A percentile compares a stretch with the other conserved stretches of the same genome.
Evolutionary conservation across 225 moss, liverwort and hornwort genomes (phyloP).

Genomic region (Ulota crispa): DNA sequence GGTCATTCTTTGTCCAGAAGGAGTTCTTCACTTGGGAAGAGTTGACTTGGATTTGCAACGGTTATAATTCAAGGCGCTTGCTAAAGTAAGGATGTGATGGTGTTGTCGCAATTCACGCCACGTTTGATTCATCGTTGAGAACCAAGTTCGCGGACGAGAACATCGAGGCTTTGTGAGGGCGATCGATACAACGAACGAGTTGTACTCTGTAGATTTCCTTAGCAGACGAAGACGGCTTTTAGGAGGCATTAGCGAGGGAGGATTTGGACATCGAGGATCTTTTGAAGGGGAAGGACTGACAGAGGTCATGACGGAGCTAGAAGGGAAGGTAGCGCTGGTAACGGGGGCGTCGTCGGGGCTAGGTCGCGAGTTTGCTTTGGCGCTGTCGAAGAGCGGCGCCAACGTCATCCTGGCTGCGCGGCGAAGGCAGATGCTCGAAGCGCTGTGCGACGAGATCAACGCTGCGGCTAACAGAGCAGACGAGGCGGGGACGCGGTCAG

Average conservation of each 20-base stretch:
- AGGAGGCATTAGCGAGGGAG: not conserved
- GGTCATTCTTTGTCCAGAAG: not conserved
- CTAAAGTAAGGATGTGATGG: not conserved
- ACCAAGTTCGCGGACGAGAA: not conserved
- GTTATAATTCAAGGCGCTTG: not conserved
- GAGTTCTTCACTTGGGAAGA: not conserved
- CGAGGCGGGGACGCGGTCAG: constrained; percentile 19
- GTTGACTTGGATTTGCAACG: not conserved
- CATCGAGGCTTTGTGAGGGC: not conserved
- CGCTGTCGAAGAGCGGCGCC: constrained; percentile 58
- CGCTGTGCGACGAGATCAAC: constrained; percentile 68
- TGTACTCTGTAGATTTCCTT: not conserved
- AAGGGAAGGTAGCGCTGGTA: constrained; percentile 69
- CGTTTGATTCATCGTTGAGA: not conserved
- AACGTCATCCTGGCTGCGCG: constrained; percentile 61
- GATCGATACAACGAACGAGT: not conserved
- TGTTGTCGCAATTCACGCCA: not conserved
- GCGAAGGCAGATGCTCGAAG: constrained; percentile 54
- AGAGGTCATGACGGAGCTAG: constrained; percentile 42
- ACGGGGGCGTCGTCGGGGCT: constrained; percentile 94
- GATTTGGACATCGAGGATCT: not conserved
- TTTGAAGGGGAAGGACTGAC: not conserved
- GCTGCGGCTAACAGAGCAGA: constrained; percentile 16
- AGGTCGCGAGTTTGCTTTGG: constrained; percentile 60
- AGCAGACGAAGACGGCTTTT: not conserved